phyloP scores from a whole-genome alignment of 2,329 filamentous ascomycete genomes.

The Dothistroma pini region DNA sequence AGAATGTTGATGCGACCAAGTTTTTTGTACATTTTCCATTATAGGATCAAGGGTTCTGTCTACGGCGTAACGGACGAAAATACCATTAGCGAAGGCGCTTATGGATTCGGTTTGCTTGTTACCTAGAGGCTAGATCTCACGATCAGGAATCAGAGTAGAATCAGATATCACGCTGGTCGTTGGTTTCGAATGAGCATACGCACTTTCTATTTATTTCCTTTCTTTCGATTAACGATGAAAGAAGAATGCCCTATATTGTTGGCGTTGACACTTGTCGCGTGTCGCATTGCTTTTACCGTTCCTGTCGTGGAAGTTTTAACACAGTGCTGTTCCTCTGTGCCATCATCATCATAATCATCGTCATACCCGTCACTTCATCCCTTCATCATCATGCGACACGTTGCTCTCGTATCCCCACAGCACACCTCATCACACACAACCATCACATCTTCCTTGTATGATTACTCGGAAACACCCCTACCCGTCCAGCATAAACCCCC shows the following conservation, averaged over 20 bases:
- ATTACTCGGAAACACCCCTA: conserved; percentile 74
- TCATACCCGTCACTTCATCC: background rate
- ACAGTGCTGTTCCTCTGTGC: background rate
- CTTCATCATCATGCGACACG: background rate
- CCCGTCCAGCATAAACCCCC: conserved; percentile 76
- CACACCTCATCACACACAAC: background rate
- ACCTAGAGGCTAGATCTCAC: conserved; percentile 6
- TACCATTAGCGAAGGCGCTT: conserved; percentile 7
- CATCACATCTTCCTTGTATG: conserved; percentile 55
- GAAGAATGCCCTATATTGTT: background rate
- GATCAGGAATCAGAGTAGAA: background rate
- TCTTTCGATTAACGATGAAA: too few species aligned
- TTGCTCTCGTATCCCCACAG: background rate
- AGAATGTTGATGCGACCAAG: background rate
- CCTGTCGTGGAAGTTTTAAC: background rate
- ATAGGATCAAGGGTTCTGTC: background rate
- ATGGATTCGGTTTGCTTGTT: background rate
- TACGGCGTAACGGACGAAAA: background rate
- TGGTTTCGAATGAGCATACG: background rate
- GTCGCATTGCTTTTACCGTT: background rate
- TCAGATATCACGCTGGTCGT: conserved; percentile 8
- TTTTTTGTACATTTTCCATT: background rate
- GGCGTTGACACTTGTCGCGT: background rate
- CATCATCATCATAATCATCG: background rate
- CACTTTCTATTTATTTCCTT: background rate